Percentiles rank a stretch among this genome's conserved stretches.
phyloP scores from a whole-genome alignment of 148 eudicot genomes.

The Fagopyrum tataricum region DNA sequence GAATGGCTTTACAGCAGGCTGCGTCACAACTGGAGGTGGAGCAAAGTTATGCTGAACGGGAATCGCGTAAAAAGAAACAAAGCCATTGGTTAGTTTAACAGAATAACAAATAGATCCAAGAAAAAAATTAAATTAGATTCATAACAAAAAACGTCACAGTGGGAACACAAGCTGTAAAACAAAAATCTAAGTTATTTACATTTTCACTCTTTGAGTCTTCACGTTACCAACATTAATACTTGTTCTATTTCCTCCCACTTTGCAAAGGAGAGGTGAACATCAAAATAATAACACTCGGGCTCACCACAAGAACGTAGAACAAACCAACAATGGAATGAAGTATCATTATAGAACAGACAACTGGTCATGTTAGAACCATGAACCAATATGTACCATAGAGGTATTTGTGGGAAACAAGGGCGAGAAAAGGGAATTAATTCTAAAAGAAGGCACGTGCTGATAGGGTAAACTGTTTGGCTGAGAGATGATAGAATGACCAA shows the following conservation, averaged over 20 bases:
- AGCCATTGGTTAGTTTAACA: background rate
- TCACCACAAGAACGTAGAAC: background rate
- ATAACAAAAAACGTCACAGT: background rate
- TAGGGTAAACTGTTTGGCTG: no score
- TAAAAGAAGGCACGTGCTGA: no score
- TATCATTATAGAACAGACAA: background rate
- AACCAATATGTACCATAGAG: no score
- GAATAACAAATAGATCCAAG: background rate
- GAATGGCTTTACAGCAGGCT: constrained; percentile 69
- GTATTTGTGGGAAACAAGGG: no score
- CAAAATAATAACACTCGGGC: background rate
- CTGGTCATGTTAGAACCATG: no score
- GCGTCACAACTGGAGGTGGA: constrained; percentile 52
- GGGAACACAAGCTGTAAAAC: background rate
- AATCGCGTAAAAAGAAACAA: background rate
- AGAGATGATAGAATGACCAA: no score
- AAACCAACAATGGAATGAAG: background rate
- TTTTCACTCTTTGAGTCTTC: background rate
- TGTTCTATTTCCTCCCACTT: background rate
- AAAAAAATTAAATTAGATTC: background rate
- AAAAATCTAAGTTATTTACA: background rate
- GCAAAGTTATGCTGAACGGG: constrained; percentile 46
- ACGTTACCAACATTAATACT: background rate
- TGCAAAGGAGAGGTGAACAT: background rate
- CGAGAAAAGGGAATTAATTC: no score